These are phyloP conservation scores for Leucosporidium yakuticum DNA, from an alignment of 768 basidiomycete species.

Conservation along the genomic window DNA sequence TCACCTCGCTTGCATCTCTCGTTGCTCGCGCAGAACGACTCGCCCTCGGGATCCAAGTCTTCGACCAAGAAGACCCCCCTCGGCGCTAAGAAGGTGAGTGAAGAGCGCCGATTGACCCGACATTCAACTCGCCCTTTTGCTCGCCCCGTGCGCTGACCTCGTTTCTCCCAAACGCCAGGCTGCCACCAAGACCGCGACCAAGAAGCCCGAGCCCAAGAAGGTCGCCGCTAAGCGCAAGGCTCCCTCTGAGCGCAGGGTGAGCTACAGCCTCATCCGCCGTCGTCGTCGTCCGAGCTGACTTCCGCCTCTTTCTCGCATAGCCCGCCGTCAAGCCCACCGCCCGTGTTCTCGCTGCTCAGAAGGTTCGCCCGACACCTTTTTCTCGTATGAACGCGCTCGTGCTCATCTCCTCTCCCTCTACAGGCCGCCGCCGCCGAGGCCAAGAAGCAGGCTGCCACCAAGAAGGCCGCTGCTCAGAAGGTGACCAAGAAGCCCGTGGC, in stretches of 20 bases:
- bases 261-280: neutral
- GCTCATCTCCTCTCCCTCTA: constrained; percentile 12
- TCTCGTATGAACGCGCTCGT: constrained; percentile 47
- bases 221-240: constrained; percentile 37
- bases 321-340: constrained; percentile 40
- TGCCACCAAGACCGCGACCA: constrained; percentile 16
- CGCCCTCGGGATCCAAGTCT: constrained; percentile 34
- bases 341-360: constrained; percentile 45
- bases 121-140: neutral
- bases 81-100: constrained; percentile 14
- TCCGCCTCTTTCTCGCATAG: too few species aligned
- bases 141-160: neutral
- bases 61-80: constrained; percentile 20
- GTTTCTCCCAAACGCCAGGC: neutral
- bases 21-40: constrained; percentile 36
- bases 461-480: constrained; percentile 41
- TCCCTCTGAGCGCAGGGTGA: constrained; percentile 41
- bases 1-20: neutral
- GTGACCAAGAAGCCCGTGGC: constrained; percentile 5
- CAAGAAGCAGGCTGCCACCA: constrained; percentile 38
- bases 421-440: constrained; percentile 23
- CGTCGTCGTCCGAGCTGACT: too few species aligned
- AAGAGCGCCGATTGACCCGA: neutral
- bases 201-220: constrained; percentile 32
- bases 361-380: constrained; percentile 37